phyloP scores from a whole-genome alignment of 768 basidiomycete species.

The Russula ochroleuca region DNA sequence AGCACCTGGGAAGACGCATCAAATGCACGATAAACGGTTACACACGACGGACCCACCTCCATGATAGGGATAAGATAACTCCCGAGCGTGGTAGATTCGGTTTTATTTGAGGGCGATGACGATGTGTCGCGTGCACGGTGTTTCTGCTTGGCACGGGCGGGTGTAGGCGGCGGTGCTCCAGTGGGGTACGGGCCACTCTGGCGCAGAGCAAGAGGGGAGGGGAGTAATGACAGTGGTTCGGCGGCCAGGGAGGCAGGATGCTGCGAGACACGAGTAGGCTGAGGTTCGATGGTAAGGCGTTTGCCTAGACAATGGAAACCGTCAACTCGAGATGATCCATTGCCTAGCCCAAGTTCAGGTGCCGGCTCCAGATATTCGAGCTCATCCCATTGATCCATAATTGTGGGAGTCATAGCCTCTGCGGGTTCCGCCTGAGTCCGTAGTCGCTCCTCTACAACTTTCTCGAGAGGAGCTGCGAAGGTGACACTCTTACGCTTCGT shows the following conservation, averaged over 20 bases:
- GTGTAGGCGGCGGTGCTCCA: not conserved
- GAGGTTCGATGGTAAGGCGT: not conserved
- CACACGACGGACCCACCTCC: conserved; percentile 1
- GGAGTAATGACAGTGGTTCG: not conserved
- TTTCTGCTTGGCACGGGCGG: not conserved
- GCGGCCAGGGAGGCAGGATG: not conserved
- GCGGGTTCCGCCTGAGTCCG: not conserved
- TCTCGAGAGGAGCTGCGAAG: conserved; percentile 13
- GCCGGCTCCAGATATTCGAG: not conserved
- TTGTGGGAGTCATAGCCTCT: not conserved
- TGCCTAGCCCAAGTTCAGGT: not conserved
- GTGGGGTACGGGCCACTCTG: not conserved
- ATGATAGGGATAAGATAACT: conserved; percentile 13
- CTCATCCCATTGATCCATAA: not conserved
- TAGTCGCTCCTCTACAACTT: not conserved
- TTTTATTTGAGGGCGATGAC: not conserved
- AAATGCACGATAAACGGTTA: not conserved
- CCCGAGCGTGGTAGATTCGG: not conserved
- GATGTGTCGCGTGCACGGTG: not conserved
- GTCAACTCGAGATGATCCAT: not conserved
- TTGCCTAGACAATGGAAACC: not conserved
- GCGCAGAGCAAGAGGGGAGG: not conserved
- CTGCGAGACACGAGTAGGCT: not conserved
- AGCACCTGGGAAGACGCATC: conserved; percentile 12
- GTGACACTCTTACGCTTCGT: conserved; percentile 23